These are phyloP conservation scores for Hymenoscyphus fraxineus DNA, from an alignment of 2,329 filamentous ascomycete species.

Conservation along the genomic window DNA sequence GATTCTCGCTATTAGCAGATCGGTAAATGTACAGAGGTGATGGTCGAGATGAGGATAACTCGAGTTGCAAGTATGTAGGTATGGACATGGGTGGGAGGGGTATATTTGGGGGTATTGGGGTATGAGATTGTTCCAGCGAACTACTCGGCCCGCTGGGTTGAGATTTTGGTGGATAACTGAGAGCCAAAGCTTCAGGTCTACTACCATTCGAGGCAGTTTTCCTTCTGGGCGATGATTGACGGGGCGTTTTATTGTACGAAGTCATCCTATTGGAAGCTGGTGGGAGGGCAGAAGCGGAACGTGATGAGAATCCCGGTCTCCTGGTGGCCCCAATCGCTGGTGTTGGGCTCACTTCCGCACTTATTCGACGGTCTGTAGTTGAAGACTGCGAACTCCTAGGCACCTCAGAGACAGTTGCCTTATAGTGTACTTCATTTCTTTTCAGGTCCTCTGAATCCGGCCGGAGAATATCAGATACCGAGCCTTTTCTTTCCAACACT, in stretches of 20 bases:
- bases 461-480: slow-evolving; percentile 19
- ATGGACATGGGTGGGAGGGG: slow-evolving; percentile 65
- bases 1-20: slow-evolving; percentile 53
- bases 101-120: slow-evolving; percentile 48
- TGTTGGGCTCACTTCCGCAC: slow-evolving; percentile 16
- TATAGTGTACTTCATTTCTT: slow-evolving; percentile 13
- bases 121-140: slow-evolving; percentile 24
- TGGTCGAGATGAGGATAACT: slow-evolving; percentile 58
- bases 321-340: slow-evolving; percentile 10
- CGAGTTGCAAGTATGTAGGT: slow-evolving; percentile 61
- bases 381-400: slow-evolving; percentile 12
- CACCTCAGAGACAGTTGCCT: slow-evolving; percentile 16
- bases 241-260: slow-evolving; percentile 25
- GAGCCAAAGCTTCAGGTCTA: slow-evolving; percentile 30
- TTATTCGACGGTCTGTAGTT: slow-evolving; percentile 19
- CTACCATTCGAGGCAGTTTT: slow-evolving; percentile 23
- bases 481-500: slow-evolving; percentile 19
- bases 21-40: slow-evolving; percentile 64
- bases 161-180: slow-evolving; percentile 21
- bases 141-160: slow-evolving; percentile 3
- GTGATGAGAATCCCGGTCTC: slow-evolving; percentile 29
- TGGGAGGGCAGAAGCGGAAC: slow-evolving; percentile 28
- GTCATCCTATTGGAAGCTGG: slow-evolving; percentile 20
- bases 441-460: slow-evolving; percentile 19
- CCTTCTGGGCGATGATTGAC: slow-evolving; percentile 29